These are phyloP conservation scores for Globisporangium canariense DNA, from an alignment of 352 stramenopile genomes.

Conservation along the genomic window DNA sequence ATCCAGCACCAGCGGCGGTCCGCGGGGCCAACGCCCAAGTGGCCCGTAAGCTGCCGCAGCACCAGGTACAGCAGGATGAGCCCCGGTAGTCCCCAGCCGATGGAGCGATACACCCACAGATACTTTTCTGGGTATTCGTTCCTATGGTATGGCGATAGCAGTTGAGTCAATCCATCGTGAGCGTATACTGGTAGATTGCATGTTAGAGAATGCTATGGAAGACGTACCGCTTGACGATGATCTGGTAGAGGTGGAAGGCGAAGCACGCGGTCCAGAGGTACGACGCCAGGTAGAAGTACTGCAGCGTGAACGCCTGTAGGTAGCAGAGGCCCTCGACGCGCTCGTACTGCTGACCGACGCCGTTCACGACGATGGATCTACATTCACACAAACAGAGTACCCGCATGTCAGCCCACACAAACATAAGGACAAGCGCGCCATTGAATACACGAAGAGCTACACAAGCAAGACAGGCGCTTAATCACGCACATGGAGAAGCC, in stretches of 20 bases:
- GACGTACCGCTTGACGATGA: constrained; percentile 67
- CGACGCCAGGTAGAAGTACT: constrained; percentile 82
- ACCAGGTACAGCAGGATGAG: constrained; percentile 52
- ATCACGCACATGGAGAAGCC: constrained; percentile 54
- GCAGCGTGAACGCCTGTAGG: constrained; percentile 57
- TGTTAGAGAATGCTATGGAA: background rate
- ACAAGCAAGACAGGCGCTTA: background rate
- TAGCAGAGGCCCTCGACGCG: constrained; percentile 57
- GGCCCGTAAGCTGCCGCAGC: constrained; percentile 63
- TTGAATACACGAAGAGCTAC: background rate
- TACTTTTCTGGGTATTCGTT: constrained; percentile 76
- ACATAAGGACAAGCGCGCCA: background rate
- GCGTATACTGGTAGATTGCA: background rate
- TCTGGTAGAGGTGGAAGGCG: constrained; percentile 84
- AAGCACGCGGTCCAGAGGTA: constrained; percentile 86
- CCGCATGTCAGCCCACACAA: too few species aligned
- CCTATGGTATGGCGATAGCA: constrained; percentile 13
- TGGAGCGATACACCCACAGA: constrained; percentile 52
- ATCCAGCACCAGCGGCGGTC: constrained; percentile 82
- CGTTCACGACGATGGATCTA: constrained; percentile 63
- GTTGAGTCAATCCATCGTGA: background rate
- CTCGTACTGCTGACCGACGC: constrained; percentile 36
- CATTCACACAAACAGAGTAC: background rate
- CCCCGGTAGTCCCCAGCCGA: constrained; percentile 66
- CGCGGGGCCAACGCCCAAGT: constrained; percentile 60